These are phyloP conservation scores for Trichoderma sp. DNA, from an alignment of 2,329 filamentous ascomycete genomes.

Conservation along the genomic window DNA sequence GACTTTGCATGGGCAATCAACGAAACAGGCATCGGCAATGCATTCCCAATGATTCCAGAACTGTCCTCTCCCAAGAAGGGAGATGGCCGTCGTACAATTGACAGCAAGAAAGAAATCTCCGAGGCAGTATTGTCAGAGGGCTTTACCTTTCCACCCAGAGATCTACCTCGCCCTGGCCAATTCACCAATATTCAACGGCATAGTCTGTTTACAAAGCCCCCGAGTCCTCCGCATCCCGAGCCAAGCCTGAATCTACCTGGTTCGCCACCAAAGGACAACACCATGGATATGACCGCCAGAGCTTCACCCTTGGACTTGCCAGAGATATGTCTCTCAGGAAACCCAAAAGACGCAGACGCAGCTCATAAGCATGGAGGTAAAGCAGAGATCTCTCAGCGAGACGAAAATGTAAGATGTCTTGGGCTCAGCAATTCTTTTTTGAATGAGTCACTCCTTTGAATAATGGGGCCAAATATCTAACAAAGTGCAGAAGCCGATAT, in stretches of 20 bases:
- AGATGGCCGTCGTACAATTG: neutral
- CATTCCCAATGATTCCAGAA: neutral
- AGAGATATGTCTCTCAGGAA: neutral
- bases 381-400: neutral
- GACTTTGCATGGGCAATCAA: neutral
- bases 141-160: slow-evolving; percentile 22
- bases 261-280: slow-evolving; percentile 21
- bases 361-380: neutral
- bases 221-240: neutral
- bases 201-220: neutral
- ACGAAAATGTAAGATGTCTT: neutral
- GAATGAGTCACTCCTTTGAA: neutral
- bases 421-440: neutral
- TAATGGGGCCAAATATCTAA: neutral
- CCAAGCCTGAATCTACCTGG: neutral
- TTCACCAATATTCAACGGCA: slow-evolving; percentile 18
- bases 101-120: slow-evolving; percentile 15
- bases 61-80: neutral
- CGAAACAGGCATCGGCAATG: neutral
- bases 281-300: slow-evolving; percentile 8
- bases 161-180: slow-evolving; percentile 23
- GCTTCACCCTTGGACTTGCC: neutral
- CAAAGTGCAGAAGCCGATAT: neutral
- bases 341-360: neutral
- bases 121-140: slow-evolving; percentile 20